Conservation (phyloP, 1,284 basidiomycete species). For the Xerocomus amazonicus region DNA sequence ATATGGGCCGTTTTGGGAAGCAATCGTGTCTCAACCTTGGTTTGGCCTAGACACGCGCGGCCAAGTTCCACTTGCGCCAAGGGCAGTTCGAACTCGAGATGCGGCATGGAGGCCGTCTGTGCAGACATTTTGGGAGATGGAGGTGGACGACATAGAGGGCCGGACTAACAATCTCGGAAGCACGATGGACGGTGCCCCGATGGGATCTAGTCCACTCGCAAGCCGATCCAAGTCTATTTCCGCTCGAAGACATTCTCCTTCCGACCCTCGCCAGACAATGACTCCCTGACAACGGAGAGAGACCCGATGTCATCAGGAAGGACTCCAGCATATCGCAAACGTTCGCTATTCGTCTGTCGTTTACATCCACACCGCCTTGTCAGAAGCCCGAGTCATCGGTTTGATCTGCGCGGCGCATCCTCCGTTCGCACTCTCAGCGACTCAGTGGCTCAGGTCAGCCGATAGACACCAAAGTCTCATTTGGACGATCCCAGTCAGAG, state of each 20-base stretch:
- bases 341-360: conserved; percentile 25
- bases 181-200: conserved; percentile 15
- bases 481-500: conserved; percentile 27
- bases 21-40: conserved; percentile 17
- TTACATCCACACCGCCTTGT: conserved; percentile 18
- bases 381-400: not conserved
- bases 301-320: not conserved
- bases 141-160: conserved; percentile 12
- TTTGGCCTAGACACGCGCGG: conserved; percentile 13
- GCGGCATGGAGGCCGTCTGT: conserved; percentile 19
- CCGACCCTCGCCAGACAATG: not conserved
- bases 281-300: not conserved
- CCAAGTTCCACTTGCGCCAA: conserved; percentile 26
- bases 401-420: conserved; percentile 27
- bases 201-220: conserved; percentile 30
- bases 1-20: conserved; percentile 34
- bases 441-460: conserved; percentile 1
- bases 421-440: conserved; percentile 36
- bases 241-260: conserved; percentile 9
- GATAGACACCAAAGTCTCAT: conserved; percentile 4
- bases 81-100: conserved; percentile 23
- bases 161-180: conserved; percentile 1
- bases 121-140: conserved; percentile 27
- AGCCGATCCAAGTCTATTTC: conserved; percentile 14
- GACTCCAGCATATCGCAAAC: conserved; percentile 13